phyloP scores from a whole-genome alignment of 2,329 filamentous ascomycete species.

The Chaetomiaceae sp. region DNA sequence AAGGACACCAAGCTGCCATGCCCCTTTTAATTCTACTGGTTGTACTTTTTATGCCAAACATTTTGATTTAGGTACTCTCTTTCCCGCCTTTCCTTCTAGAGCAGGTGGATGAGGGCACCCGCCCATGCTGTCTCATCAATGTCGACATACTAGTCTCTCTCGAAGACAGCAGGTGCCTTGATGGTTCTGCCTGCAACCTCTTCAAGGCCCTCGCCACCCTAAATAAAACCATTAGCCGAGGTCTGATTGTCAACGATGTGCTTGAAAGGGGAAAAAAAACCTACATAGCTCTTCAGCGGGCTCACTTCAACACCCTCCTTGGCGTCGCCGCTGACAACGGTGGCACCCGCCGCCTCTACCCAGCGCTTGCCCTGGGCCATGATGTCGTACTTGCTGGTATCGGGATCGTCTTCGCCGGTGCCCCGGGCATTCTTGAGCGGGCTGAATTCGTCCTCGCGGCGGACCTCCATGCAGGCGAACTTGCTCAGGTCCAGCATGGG shows the following conservation, averaged over 20 bases:
- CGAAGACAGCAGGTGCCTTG: constrained; percentile 48
- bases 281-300: constrained; percentile 90
- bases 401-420: constrained; percentile 86
- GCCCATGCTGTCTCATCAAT: not conserved
- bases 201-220: constrained; percentile 61
- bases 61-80: not conserved
- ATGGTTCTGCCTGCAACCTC: constrained; percentile 49
- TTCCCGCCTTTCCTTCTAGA: not conserved
- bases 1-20: not conserved
- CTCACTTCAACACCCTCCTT: constrained; percentile 80
- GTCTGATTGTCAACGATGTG: not conserved
- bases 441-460: constrained; percentile 95
- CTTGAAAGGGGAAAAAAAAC: constrained; percentile 35
- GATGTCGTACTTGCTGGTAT: constrained; percentile 88
- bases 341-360: constrained; percentile 72
- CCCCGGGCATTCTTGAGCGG: constrained; percentile 87
- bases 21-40: not conserved
- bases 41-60: not conserved
- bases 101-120: not conserved
- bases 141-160: constrained; percentile 34
- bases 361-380: constrained; percentile 85
- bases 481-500: constrained; percentile 78
- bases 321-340: constrained; percentile 59
- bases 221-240: constrained; percentile 23
- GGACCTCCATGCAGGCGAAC: constrained; percentile 94